Evolutionary conservation across 169 alveolate genomes (phyloP), one percentile per base, ranked within the genome.

Genomic region (Hepatocystis sp.): DNA sequence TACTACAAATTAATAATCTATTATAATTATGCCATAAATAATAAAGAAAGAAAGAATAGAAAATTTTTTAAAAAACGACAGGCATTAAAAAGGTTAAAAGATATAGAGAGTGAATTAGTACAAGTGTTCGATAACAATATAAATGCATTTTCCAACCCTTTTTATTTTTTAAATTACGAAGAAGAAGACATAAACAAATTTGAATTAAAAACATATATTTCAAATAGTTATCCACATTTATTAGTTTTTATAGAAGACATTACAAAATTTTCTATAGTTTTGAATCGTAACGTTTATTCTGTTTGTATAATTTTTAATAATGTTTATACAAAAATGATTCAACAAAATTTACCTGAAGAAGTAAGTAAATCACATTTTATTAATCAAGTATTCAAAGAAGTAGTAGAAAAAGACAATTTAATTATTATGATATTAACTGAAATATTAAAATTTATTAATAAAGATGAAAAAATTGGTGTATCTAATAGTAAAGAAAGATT

Each of bases 361-460:
- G 13, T 81, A 4, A 81, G 36, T 1, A 81, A 81, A 21, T 32
- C 84, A 0, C 36, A 11, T 0, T 81, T 15, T 49, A 81, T 81
- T 0, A 47, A 49, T 19, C 84, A 81, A 30, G 56, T 81, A 21
- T 61, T 61, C 34, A 81, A 81, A 65, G 84, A 52, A 34, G 60
- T 81, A 15, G 61, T 81, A 46, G 89, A 81, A 42, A 81, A 81
- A 21, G 89, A 81, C 2, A 81, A 81, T 32, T 51, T 81, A 61
- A 81, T 81, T 52, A 13, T 81, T 3, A 81, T 81, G 89, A 81
- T 81, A 15, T 61, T 61, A 32, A 32, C 61, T 1, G 66, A 51
- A 65, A 81, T 81, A 5, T 15, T 81, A 4, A 61, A 13, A 11
- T 81, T 53, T 39, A 7, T 81, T 7, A 81, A 81, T 21, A 81